Percentiles rank a stretch among this genome's conserved stretches.
Evolutionary conservation across 306 rosid genomes (phyloP).

Genomic region (Crotalaria pallida): DNA sequence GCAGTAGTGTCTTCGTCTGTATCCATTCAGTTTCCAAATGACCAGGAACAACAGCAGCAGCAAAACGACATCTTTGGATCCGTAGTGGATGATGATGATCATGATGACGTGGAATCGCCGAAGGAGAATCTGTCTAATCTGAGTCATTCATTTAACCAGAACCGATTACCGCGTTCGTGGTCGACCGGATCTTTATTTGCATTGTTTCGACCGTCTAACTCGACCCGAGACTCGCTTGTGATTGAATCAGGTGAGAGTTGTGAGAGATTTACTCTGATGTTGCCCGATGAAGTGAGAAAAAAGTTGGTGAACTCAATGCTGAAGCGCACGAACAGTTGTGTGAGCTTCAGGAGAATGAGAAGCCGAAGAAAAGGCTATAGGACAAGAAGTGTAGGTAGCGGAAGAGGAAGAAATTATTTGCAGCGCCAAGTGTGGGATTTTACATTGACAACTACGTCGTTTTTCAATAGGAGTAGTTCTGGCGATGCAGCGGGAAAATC

Average conservation of each 20-base stretch:
- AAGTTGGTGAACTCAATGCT: constrained; percentile 35
- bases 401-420: not conserved
- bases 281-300: constrained; percentile 44
- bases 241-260: constrained; percentile 27
- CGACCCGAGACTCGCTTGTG: constrained; percentile 34
- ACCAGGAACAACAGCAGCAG: not conserved
- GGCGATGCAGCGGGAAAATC: not conserved
- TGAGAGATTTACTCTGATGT: constrained; percentile 52
- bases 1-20: no score
- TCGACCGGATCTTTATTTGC: constrained; percentile 25
- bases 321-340: constrained; percentile 34
- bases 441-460: constrained; percentile 27
- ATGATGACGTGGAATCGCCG: not conserved
- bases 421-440: constrained; percentile 15
- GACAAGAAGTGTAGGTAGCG: constrained; percentile 27
- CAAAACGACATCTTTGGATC: not conserved
- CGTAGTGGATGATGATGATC: not conserved
- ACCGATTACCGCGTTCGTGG: constrained; percentile 11
- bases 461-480: constrained; percentile 16
- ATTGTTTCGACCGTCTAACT: constrained; percentile 24
- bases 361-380: constrained; percentile 39
- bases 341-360: constrained; percentile 34
- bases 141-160: no score
- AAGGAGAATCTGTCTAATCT: not conserved
- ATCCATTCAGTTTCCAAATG: not conserved